Evolutionary conservation across 208 protist genomes (phyloP), one percentile per base, ranked within the genome.

Genomic region (Naegleria gruberi): DNA sequence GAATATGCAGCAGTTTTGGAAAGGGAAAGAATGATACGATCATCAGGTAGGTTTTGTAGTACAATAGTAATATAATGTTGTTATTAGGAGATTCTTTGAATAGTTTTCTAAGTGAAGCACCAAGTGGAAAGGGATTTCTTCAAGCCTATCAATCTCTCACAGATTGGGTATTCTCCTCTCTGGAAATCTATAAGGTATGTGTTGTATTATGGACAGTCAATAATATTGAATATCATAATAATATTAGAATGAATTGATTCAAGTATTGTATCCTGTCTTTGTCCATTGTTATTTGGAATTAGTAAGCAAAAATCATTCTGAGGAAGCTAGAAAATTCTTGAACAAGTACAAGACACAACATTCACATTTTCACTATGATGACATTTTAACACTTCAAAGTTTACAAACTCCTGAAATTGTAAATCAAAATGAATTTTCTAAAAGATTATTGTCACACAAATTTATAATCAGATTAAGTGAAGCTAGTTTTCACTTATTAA

Each of bases 241-340:
- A 19, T 55, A 26, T 5, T 37, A 90, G 51, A 86, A 84, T 57
- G 88, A 90, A 86, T 4, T 90, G 4, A 57, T 90, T 45, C 81
- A 87, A 87, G 51, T 90, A 26, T 90, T 90, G 8, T 90, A 90
- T 45, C 88, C 88, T 81, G 44, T 90, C 0, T 90, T 90, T 44
- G 51, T 90, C 42, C 88, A 90, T 42, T 90, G 51, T 77, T 90
- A 87, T 81, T 65, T 90, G 19, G 88, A 90, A 73, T 19, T 90
- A 8, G 37, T 90, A 15, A 10, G 0, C 10, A 90, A 86, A 26
- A 51, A 45, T 40, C 57, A 45, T 44, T 73, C 23, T 30, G 51
- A 90, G 6, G 84, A 88, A 88, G 43, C 84, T 42, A 65, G 45
- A 65, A 65, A 88, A 26, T 88, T 88, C 30, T 88, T 88, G 26